Evolutionary conservation across 192 early-diverging fungal species (phyloP), one percentile per base, ranked within the genome.

Genomic region (Umbelopsis sp.): DNA sequence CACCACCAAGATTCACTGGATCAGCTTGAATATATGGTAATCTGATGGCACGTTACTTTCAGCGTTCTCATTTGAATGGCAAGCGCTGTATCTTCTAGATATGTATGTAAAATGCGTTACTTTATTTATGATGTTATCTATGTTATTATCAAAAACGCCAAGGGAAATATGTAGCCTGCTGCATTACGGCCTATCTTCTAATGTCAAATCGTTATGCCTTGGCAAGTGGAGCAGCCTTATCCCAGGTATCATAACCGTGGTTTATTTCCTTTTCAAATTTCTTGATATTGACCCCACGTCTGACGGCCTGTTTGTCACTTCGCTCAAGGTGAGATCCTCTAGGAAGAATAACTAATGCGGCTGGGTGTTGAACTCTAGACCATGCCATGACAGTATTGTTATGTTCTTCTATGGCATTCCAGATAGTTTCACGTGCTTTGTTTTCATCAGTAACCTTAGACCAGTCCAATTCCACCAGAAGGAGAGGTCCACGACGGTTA

Each of bases 381-480:
- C 56, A 29, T 0, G 56, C 56, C 56, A 34, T 62, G 29, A 62
- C 56, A 34, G 3, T 62, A 5, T 62, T 26, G 31, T 62, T 62
- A 6, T 29, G 16, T 62, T 31, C 31, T 3, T 62, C 56, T 9
- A 62, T n/a, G 3, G 26, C 17, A 1, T 62, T 32, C 56, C 56
- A 62, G 14, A 62, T 26, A 14, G 0, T 29, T 17, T 62, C 31
- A 1, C 56, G 56, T 14, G 56, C 26, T 31, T 62, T 17, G 17
- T 16, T 22, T 62, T 62, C 56, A 34, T 62, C 31, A 14, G 11
- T 32, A 12, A 62, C 56, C 26, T 34, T 34, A 14, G 26, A n/a
- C 56, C 56, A 62, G 56, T 62, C n/a, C 29, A 62, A 5, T 34
- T 62, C 56, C 4, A 62, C 56, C 11, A 62, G 10, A 31, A 62